Conservation (phyloP, 1,139 yeast species). For the Saccharomyces hybrid region DNA sequence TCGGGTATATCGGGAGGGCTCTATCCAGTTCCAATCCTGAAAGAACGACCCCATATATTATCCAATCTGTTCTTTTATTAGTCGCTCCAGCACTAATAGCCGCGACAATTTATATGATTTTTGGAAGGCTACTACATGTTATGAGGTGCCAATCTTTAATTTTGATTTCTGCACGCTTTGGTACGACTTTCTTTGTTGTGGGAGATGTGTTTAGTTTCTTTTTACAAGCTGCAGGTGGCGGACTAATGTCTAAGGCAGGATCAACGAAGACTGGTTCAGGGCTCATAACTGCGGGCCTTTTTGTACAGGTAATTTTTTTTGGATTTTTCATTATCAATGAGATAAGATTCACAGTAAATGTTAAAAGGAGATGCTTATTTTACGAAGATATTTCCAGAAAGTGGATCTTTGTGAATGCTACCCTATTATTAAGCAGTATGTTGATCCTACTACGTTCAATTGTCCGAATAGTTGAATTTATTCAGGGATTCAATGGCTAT, state of each 20-base stretch:
- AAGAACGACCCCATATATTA: conserved; percentile 31
- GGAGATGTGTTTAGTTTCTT: conserved; percentile 40
- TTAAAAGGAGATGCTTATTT: conserved; percentile 5
- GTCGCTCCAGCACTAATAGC: conserved; percentile 42
- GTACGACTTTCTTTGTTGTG: conserved; percentile 37
- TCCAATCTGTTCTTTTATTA: conserved; percentile 35
- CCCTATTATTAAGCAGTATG: conserved; percentile 28
- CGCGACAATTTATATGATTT: conserved; percentile 41
- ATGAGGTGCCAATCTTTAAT: conserved; percentile 30
- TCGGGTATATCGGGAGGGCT: conserved; percentile 36
- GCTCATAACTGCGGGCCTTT: conserved; percentile 32
- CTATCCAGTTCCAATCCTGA: conserved; percentile 21
- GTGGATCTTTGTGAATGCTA: conserved; percentile 23
- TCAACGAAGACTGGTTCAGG: conserved; percentile 21
- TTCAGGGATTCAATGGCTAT: conserved; percentile 35
- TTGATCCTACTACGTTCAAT: conserved; percentile 39
- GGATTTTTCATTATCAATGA: conserved; percentile 31
- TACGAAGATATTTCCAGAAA: conserved; percentile 19
- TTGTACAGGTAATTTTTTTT: conserved; percentile 37
- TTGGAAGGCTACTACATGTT: conserved; percentile 34
- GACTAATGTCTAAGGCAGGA: conserved; percentile 29
- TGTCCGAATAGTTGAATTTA: conserved; percentile 37
- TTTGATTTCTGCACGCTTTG: conserved; percentile 31
- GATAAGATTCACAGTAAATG: conserved; percentile 15
- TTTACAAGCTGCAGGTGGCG: conserved; percentile 42